phyloP scores from a whole-genome alignment of 352 stramenopile genomes.

The Phytopythium chamaehyphon region DNA sequence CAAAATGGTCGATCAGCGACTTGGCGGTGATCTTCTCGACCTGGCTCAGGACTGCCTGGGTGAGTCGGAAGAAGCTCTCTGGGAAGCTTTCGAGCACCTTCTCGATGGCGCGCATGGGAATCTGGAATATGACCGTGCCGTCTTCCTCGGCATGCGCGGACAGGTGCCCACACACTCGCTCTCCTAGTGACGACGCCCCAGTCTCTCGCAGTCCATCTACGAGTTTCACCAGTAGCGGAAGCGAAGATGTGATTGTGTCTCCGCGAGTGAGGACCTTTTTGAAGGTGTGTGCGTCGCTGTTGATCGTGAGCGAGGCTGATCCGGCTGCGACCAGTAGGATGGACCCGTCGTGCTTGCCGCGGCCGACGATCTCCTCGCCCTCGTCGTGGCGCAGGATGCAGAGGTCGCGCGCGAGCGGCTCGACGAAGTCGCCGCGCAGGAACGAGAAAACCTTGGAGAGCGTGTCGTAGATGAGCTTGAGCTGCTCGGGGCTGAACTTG shows the following conservation, averaged over 20 bases:
- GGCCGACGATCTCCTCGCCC: conserved; percentile 54
- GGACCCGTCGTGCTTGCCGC: conserved; percentile 61
- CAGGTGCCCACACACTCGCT: conserved; percentile 54
- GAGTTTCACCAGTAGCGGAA: conserved; percentile 58
- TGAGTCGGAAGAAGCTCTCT: conserved; percentile 68
- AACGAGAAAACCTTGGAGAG: conserved; percentile 82
- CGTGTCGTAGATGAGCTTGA: conserved; percentile 79
- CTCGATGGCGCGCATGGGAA: conserved; percentile 43
- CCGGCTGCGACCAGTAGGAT: conserved; percentile 71
- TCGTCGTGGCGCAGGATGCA: conserved; percentile 41
- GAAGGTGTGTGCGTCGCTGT: conserved; percentile 45
- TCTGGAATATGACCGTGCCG: conserved; percentile 58
- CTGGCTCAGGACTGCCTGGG: conserved; percentile 72
- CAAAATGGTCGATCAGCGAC: conserved; percentile 81
- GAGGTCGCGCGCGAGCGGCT: conserved; percentile 52
- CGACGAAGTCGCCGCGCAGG: conserved; percentile 61
- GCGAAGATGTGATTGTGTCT: conserved; percentile 70
- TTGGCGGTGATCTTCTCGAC: conserved; percentile 80
- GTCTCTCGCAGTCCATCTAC: conserved; percentile 33
- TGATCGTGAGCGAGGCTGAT: conserved; percentile 50
- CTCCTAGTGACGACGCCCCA: conserved; percentile 16
- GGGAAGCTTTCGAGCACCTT: conserved; percentile 53
- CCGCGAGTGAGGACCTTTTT: conserved; percentile 44
- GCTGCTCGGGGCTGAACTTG: conserved; percentile 65
- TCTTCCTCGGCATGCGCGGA: conserved; percentile 47